Percentiles rank a stretch among this genome's conserved stretches.
Evolutionary conservation across 768 basidiomycete species (phyloP).

Genomic region (Kwoniella dejecticola): DNA sequence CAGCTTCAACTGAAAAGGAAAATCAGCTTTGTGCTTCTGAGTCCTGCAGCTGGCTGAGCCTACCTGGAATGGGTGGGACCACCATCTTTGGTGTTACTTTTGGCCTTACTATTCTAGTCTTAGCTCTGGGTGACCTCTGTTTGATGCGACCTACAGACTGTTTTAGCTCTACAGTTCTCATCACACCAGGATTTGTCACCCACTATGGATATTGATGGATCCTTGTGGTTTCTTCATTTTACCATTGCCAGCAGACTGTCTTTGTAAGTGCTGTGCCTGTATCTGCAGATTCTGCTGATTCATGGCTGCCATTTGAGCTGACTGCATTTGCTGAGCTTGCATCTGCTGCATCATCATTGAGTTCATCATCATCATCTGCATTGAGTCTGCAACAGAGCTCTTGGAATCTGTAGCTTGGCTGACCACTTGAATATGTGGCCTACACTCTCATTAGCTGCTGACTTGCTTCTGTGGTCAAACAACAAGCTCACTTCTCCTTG

Average conservation of each 20-base stretch:
- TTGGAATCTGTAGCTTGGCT: constrained; percentile 5
- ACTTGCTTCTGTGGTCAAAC: not conserved
- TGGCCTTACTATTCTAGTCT: not conserved
- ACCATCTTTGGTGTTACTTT: not conserved
- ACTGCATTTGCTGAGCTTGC: constrained; percentile 47
- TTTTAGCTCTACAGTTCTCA: not conserved
- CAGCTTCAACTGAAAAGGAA: not conserved
- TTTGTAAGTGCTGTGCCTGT: constrained; percentile 33
- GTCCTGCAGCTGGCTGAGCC: constrained; percentile 1
- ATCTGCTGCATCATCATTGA: constrained; percentile 48
- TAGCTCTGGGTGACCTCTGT: not conserved
- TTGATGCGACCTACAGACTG: not conserved
- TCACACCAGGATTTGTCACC: not conserved
- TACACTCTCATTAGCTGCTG: constrained; percentile 10
- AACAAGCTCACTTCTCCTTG: constrained; percentile 13
- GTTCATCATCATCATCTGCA: constrained; percentile 48
- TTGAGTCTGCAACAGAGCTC: constrained; percentile 14
- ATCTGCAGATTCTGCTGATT: constrained; percentile 29
- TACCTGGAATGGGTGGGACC: constrained; percentile 16
- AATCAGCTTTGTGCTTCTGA: not conserved
- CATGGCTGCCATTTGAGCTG: constrained; percentile 40
- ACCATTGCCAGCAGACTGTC: not conserved
- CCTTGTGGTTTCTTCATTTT: constrained; percentile 12
- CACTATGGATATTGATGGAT: constrained; percentile 27
- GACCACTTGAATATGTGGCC: constrained; percentile 17